Base-by-base conservation (phyloP, 2,329 filamentous ascomycete genomes). In the Penicillium olsonii region DNA sequence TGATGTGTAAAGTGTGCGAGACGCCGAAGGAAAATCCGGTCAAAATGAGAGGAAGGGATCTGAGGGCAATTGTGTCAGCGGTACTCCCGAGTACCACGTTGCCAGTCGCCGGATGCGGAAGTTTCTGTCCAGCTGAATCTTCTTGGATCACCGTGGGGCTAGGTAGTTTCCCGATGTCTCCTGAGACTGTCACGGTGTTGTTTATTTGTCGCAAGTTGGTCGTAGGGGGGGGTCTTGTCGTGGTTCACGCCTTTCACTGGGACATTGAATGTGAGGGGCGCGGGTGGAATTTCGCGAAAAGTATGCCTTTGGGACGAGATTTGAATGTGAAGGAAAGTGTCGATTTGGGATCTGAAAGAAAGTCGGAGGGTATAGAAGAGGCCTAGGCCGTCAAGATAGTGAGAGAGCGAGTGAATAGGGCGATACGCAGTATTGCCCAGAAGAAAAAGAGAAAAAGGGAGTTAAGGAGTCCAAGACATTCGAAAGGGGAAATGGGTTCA, bases 21-120 rank as follows among this genome's bases (percentile, higher is more conserved):
- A 37, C 39, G 47, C 34, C 24, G 41, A 24, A 35, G 11, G 7
- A 34, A 18, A 19, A 37, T 20, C 34, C 26, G 47, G 38, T 45
- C 40, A 42, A 40, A 54, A 59, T 55, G 42, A 51, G 19, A 34
- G 42, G 38, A 47, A 41, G 37, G 38, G 44, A 43, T 44, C 45
- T 57, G 53, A 53, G 48, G 35, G 42, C 44, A 45, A 39, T 45
- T 24, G 50, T 57, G 35, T 50, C 45, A 50, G 37, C 51, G 60
- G 59, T 61, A 64, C 60, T 68, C 59, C 59, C 60, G 62, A 65
- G 61, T 61, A 68, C 63, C 61, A 63, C 55, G 56, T 67, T 67
- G 56, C 57, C 56, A 60, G 51, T 54, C 60, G 58, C 65, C 67
- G 64, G 62, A 69, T 68, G 66, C 66, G 66, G 67, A 68, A 65